Base-by-base conservation (phyloP, 2,329 filamentous ascomycete species). In the Daldinia sp. region DNA sequence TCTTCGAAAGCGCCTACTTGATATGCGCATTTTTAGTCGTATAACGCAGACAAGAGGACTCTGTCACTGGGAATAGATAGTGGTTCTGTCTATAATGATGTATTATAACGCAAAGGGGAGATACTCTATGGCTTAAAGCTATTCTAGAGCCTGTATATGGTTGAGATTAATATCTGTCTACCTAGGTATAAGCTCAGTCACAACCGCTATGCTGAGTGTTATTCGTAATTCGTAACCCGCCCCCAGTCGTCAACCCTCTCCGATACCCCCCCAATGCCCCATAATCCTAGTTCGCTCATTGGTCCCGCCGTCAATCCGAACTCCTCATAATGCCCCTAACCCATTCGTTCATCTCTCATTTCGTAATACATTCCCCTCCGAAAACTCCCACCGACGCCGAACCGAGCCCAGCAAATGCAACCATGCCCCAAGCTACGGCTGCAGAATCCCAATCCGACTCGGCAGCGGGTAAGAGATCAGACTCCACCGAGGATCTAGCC, bases 371-470 rank as follows among this genome's bases (percentile, higher is more conserved):
- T 73, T 84, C 81, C 1, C 75, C 81, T 2, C 81, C 82, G 68
- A 79, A 80, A 3, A 83, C 80, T 10, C 78, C 80, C 11, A 80
- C 77, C 59, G 76, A 78, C 8, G 80, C 81, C 37, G 75, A 71
- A 2, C 81, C 81, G 21, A 84, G 69, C 1, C 82, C 82, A 1
- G 78, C 79, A 11, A 81, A 53, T 13, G 75, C 76, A 10, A 77
- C 76, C 47, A 84, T 66, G 2, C 79, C 81, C 81, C 81, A 84
- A 3, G 77, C 74, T 21, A 84, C 72, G 5, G 81, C 78, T 1
- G 78, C 79, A 8, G 78, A 74, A 64, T 85, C 82, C 78, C 80
- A 80, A 63, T 83, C 81, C 29, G 79, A 70, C 9, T 78, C 80
- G 9, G 74, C 70, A 7, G 75, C 73, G 1, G 76, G 77, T n/a